Conservation (phyloP, 2,329 filamentous ascomycete species). For the Dactylonectria estremocensis region DNA sequence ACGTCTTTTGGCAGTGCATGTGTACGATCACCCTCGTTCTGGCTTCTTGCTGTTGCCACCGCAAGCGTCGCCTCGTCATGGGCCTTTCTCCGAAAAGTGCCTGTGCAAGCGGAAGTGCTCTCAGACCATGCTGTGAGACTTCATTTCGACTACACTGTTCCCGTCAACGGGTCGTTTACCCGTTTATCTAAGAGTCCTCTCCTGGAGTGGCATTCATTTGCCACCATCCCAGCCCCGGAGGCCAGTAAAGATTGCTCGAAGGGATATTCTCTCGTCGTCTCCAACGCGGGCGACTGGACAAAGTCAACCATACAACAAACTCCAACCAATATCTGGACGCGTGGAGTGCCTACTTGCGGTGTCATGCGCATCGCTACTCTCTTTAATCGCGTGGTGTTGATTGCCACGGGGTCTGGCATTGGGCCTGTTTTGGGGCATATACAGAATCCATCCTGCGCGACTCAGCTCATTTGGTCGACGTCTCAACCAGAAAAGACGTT, state of each 20-base stretch:
- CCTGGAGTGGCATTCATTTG: conserved; percentile 82
- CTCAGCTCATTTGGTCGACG: conserved; percentile 79
- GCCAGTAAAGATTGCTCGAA: conserved; percentile 39
- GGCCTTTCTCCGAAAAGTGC: conserved; percentile 78
- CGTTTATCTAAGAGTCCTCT: conserved; percentile 75
- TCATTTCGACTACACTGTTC: conserved; percentile 75
- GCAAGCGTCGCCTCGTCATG: conserved; percentile 79
- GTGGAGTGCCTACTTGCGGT: conserved; percentile 76
- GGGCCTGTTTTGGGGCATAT: conserved; percentile 76
- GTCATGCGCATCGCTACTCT: conserved; percentile 78
- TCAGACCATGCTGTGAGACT: conserved; percentile 83
- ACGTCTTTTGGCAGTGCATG: conserved; percentile 56
- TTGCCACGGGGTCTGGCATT: conserved; percentile 82
- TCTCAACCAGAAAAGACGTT: conserved; percentile 74
- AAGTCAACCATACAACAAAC: conserved; percentile 72
- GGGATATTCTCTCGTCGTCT: conserved; percentile 79
- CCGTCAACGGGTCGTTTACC: conserved; percentile 62
- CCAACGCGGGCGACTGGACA: conserved; percentile 84
- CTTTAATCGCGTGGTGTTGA: conserved; percentile 76
- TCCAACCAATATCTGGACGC: conserved; percentile 75
- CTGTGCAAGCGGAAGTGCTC: conserved; percentile 76
- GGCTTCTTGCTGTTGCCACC: conserved; percentile 77
- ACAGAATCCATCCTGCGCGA: conserved; percentile 63
- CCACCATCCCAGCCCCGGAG: conserved; percentile 75
- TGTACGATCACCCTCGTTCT: conserved; percentile 66